Base-by-base conservation (phyloP, 139 green algal genomes). In the Tetradesmus obliquus region DNA sequence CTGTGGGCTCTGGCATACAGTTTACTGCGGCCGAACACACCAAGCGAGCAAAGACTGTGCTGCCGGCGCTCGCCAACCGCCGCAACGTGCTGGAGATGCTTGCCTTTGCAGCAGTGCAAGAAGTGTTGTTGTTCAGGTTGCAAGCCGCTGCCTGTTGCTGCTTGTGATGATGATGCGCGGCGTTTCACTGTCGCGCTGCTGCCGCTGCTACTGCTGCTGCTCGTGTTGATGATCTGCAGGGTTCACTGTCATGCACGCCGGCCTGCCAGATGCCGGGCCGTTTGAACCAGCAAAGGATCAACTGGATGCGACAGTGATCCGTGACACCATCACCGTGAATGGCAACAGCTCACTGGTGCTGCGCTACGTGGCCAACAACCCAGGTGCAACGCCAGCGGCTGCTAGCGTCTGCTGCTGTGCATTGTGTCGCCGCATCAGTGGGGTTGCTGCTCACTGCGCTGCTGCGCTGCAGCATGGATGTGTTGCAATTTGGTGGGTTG, bases 291-390 rank as follows among this genome's bases (percentile, higher is more conserved):
- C 32, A 45, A 0, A 45, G 53, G 53, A 10, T 24, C 19, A 22
- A 1, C 82, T 87, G 1, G 57, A 12, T 10, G 32, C 82, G 24
- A 22, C 53, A 53, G 13, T 87, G 19, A 24, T 32, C 12, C 53
- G 82, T 12, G 82, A 87, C 53, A 87, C 82, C 12, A 51, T 66
- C 3, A 87, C 82, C 17, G 19, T 87, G 9, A 69, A 69, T 5
- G 12, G 8, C 4, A 24, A 87, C 54, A 72, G 54, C 54, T 87
- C 22, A 12, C 8, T 69, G 82, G 82, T 87, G 82, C 53, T 87
- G 19, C 53, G 82, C 32, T 87, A 66, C 57, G 54, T 87, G 82
- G 82, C 82, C 5, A 71, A 24, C 51, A 87, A 87, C 53, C 82
- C 82, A 13, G 82, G 82, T 15, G 24, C 54, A 0, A 45, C 32